Conservation (phyloP, 2,329 filamentous ascomycete species). For the Ophiostoma ulmi region DNA sequence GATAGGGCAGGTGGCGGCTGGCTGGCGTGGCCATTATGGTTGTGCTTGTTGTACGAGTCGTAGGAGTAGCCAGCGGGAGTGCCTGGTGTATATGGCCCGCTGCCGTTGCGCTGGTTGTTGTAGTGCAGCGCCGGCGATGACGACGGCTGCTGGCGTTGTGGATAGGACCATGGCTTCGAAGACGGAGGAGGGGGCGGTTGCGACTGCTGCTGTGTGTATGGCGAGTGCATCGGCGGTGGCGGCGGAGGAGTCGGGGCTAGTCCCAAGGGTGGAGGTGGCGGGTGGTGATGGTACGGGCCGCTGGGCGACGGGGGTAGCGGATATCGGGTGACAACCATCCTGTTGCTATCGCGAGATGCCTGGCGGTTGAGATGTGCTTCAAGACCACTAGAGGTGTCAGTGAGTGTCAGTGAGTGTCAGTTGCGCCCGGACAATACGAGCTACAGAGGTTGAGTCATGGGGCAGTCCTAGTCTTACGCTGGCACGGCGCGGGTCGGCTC, state of each 20-base stretch:
- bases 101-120: conserved; percentile 24
- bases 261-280: conserved; percentile 26
- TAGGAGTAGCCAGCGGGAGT: conserved; percentile 17
- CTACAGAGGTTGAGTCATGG: neutral
- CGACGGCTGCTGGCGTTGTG: conserved; percentile 24
- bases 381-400: conserved; percentile 26
- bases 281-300: conserved; percentile 17
- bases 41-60: conserved; percentile 12
- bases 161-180: conserved; percentile 15
- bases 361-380: conserved; percentile 29
- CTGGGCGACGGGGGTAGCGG: conserved; percentile 35
- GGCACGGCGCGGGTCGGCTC: conserved; percentile 45
- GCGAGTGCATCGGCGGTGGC: conserved; percentile 19
- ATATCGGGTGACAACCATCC: conserved; percentile 38
- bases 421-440: neutral
- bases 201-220: conserved; percentile 29
- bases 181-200: conserved; percentile 26
- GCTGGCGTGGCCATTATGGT: neutral
- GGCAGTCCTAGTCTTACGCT: conserved; percentile 44
- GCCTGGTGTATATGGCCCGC: conserved; percentile 25
- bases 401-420: too few relatives aligned
- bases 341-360: conserved; percentile 20
- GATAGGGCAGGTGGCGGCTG: conserved; percentile 6
- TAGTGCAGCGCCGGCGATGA: conserved; percentile 24
- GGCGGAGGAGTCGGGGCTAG: neutral